These are phyloP conservation scores for Ceraceosorus guamensis DNA, from an alignment of 1,284 basidiomycete genomes.

Conservation along the genomic window DNA sequence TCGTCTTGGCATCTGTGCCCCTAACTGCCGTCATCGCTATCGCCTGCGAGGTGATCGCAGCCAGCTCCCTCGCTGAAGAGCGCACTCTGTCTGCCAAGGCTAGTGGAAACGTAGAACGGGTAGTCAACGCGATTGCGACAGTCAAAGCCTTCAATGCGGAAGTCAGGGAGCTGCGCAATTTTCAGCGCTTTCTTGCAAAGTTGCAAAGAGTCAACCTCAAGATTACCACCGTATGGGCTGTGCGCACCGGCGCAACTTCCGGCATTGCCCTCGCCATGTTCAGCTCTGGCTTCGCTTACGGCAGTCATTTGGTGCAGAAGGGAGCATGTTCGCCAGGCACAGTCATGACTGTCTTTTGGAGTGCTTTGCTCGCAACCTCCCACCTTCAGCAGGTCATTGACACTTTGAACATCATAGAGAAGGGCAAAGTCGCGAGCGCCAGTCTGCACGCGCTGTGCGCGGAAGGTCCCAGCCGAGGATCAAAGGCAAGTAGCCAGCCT, in stretches of 20 bases:
- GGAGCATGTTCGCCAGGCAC: conserved; percentile 64
- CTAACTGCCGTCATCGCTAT: conserved; percentile 64
- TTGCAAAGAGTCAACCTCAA: conserved; percentile 53
- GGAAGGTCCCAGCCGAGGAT: not conserved
- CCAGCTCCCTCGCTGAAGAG: conserved; percentile 64
- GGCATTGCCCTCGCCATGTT: conserved; percentile 45
- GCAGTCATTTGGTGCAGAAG: conserved; percentile 71
- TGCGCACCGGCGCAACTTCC: conserved; percentile 51
- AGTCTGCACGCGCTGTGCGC: conserved; percentile 51
- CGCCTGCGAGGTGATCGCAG: conserved; percentile 58
- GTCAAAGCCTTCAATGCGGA: conserved; percentile 94
- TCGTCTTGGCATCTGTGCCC: conserved; percentile 86
- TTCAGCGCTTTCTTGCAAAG: conserved; percentile 53
- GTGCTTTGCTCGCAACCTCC: conserved; percentile 77
- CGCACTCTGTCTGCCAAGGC: conserved; percentile 63
- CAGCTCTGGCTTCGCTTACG: conserved; percentile 88
- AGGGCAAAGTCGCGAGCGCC: conserved; percentile 77
- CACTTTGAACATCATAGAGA: conserved; percentile 67
- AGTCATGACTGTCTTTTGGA: conserved; percentile 95
- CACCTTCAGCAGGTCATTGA: conserved; percentile 80
- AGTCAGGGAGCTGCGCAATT: conserved; percentile 56
- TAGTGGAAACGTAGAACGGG: conserved; percentile 71
- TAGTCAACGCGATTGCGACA: conserved; percentile 71
- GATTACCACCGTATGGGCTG: conserved; percentile 68
- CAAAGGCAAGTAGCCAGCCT: not conserved